Evolutionary conservation across 73 alveolate genomes (phyloP).

Genomic region (Blepharisma japonicum): DNA sequence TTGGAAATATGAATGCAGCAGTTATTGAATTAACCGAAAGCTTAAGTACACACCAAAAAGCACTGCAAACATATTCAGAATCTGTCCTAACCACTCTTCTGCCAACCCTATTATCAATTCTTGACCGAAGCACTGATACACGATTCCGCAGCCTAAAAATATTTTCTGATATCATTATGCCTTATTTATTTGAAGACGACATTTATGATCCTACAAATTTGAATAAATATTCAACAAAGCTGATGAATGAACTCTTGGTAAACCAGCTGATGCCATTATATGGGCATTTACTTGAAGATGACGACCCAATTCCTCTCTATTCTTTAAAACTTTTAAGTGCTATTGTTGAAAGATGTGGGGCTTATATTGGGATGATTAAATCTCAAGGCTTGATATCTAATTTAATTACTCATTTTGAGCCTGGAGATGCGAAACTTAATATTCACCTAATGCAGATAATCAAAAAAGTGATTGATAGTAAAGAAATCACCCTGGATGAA

Average conservation of each 20-base stretch:
- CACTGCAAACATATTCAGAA: constrained; percentile 30
- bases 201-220: constrained; percentile 59
- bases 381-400: not conserved
- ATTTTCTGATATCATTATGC: constrained; percentile 71
- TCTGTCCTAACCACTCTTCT: constrained; percentile 22
- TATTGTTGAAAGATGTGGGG: constrained; percentile 10
- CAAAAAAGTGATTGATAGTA: not conserved
- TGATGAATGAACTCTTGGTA: constrained; percentile 53
- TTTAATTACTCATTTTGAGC: not conserved
- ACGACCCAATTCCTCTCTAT: constrained; percentile 30
- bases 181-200: constrained; percentile 65
- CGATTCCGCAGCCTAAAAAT: constrained; percentile 72
- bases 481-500: not conserved
- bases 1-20: constrained; percentile 9
- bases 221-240: constrained; percentile 57
- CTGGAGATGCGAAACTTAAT: not conserved
- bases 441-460: not conserved
- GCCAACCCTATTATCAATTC: constrained; percentile 27
- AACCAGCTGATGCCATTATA: constrained; percentile 51
- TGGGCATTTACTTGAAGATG: constrained; percentile 33
- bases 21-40: constrained; percentile 28
- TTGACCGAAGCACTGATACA: constrained; percentile 36
- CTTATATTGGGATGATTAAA: not conserved
- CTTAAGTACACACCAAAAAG: constrained; percentile 33
- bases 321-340: constrained; percentile 16